Evolutionary conservation across 179 eudicot species (phyloP).

Genomic region (Beta corolliflora): DNA sequence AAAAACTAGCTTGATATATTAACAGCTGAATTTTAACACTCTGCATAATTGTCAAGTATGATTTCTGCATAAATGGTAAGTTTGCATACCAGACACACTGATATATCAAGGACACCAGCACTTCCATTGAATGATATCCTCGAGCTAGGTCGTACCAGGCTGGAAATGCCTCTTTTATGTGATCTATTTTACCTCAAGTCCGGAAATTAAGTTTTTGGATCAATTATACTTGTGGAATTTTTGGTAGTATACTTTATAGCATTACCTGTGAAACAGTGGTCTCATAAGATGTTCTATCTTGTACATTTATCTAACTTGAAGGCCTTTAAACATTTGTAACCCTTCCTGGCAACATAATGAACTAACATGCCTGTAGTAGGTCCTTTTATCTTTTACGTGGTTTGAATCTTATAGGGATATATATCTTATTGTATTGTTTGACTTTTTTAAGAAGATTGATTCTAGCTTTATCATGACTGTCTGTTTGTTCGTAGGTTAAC

Average conservation of each 20-base stretch:
- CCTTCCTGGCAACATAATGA: background rate
- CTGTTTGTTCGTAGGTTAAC: background rate
- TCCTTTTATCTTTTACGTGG: background rate
- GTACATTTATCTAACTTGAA: background rate
- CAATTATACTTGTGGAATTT: background rate
- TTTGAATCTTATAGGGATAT: background rate
- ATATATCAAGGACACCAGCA: background rate
- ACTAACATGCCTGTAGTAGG: too few species aligned
- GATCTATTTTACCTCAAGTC: background rate
- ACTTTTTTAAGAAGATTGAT: background rate
- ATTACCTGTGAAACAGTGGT: background rate
- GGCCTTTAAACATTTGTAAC: background rate
- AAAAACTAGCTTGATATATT: slow-evolving; percentile 11
- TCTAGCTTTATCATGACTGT: slow-evolving; percentile 7
- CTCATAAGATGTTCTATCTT: background rate
- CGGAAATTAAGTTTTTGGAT: background rate
- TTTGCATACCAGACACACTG: background rate
- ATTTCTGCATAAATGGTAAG: background rate
- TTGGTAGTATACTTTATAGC: background rate
- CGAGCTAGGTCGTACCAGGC: background rate
- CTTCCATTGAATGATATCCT: background rate
- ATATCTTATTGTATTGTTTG: background rate
- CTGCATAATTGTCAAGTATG: background rate
- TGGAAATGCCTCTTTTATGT: background rate
- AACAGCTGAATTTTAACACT: background rate